Conservation (phyloP, 192 early-diverging fungal genomes). For the Coemansia sp. region DNA sequence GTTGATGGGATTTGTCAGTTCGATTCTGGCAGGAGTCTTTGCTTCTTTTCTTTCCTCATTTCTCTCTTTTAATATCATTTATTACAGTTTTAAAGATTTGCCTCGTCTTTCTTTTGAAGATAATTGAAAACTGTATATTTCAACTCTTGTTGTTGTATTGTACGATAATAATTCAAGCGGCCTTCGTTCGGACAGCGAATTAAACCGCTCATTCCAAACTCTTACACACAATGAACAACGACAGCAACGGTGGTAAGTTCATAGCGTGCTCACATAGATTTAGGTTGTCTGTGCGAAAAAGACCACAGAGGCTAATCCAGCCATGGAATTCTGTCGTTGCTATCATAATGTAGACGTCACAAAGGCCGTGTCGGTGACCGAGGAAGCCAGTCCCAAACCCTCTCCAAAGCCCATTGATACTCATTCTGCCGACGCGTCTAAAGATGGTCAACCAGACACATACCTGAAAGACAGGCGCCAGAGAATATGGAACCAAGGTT, state of each 20-base stretch:
- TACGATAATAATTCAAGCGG: too few relatives aligned
- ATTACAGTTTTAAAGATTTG: neutral
- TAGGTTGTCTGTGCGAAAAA: neutral
- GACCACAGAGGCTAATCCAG: neutral
- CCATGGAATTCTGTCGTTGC: neutral
- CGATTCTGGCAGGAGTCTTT: slow-evolving; percentile 55
- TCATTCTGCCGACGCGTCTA: neutral
- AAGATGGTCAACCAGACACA: neutral
- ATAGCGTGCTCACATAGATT: neutral
- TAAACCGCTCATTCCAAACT: too few relatives aligned
- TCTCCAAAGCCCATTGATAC: neutral
- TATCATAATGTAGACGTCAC: neutral
- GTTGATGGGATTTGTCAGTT: slow-evolving; percentile 49
- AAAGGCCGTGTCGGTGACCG: neutral
- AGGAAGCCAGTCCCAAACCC: neutral
- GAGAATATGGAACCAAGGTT: slow-evolving; percentile 15
- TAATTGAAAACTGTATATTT: too few relatives aligned
- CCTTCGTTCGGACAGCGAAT: too few relatives aligned
- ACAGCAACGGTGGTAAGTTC: slow-evolving; percentile 5
- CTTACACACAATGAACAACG: slow-evolving; percentile 1
- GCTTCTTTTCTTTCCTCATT: slow-evolving; percentile 17
- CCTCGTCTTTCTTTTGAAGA: neutral
- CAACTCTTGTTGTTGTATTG: too few relatives aligned
- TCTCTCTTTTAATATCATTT: slow-evolving; percentile 1
- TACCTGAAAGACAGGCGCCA: slow-evolving; percentile 3